Evolutionary conservation across 495 filamentous ascomycete species (phyloP), one percentile per base, ranked within the genome.

Genomic region (Penicillium goetzii): DNA sequence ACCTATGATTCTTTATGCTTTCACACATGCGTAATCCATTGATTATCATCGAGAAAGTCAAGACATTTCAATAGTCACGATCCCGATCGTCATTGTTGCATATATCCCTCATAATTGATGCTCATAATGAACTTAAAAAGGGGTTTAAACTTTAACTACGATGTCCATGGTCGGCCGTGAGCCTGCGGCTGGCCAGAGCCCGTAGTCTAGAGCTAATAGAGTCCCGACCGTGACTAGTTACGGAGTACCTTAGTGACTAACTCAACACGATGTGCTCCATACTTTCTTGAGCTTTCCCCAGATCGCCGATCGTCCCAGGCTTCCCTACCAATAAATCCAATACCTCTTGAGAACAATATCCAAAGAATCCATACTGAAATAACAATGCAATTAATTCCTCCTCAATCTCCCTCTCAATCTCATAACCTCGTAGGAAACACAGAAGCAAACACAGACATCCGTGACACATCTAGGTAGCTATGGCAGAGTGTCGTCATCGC

Each of bases 401-500:
- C 19, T 9, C 2, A 21, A 21, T 10, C 43, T 25, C 21, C 19
- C 3, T 25, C 10, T 11, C 43, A 11, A 8, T 47, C 43, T 23
- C 19, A 25, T 10, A 47, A 12, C 9, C 43, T 12, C 43, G 43
- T 25, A 47, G 43, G 19, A 47, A 47, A 12, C 10, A 47, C 43
- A 47, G 14, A 5, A 47, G 43, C 43, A 47, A 47, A 47, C 43
- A 47, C 41, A 9, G 0, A 6, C 19, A 47, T 47, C 11, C 21
- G 43, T 47, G 21, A 47, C 43, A 47, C 43, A n/a, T 3, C 15
- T 5, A 19, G 7, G 28, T 28, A 41, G 21, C 28, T 12, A 57
- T 25, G 34, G 11, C n/a, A 21, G 26, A 26, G 59, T 61, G 64
- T 61, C 56, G 64, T 66, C 64, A 59, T 66, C 64, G 61, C 58